Percentiles rank a stretch among this genome's conserved stretches.
Evolutionary conservation across 345 rosid genomes (phyloP).

Genomic region (Xanthoceras sorbifolium): DNA sequence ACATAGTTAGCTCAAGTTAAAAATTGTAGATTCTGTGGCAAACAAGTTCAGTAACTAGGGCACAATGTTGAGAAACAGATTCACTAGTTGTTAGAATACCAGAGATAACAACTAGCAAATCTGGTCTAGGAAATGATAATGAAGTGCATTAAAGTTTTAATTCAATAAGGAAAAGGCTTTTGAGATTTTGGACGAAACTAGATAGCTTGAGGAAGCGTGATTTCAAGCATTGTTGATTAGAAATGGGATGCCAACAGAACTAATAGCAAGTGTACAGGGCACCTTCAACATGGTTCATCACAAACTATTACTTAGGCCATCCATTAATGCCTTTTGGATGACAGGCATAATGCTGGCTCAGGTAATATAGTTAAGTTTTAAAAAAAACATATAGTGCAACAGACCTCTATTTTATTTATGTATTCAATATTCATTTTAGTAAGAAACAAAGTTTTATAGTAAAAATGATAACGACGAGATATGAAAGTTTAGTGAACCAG

Average conservation of each 20-base stretch:
- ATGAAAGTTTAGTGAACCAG: not conserved
- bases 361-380: not conserved
- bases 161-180: not conserved
- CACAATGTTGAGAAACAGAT: not conserved
- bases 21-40: not conserved
- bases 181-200: not conserved
- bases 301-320: not conserved
- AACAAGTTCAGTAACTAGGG: not conserved
- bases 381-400: not conserved
- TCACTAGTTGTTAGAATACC: not conserved
- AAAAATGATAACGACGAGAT: not conserved
- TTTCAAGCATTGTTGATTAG: not conserved
- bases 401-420: too few relatives aligned
- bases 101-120: not conserved
- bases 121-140: not conserved
- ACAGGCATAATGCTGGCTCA: not conserved
- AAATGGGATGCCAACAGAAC: not conserved
- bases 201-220: not conserved
- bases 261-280: not conserved
- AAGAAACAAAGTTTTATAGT: not conserved
- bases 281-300: too few relatives aligned
- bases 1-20: slow-evolving; percentile 10
- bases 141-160: not conserved
- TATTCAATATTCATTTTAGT: not conserved
- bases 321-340: not conserved